These are phyloP conservation scores for Colletotrichum musae DNA, from an alignment of 2,329 filamentous ascomycete genomes.

Conservation along the genomic window DNA sequence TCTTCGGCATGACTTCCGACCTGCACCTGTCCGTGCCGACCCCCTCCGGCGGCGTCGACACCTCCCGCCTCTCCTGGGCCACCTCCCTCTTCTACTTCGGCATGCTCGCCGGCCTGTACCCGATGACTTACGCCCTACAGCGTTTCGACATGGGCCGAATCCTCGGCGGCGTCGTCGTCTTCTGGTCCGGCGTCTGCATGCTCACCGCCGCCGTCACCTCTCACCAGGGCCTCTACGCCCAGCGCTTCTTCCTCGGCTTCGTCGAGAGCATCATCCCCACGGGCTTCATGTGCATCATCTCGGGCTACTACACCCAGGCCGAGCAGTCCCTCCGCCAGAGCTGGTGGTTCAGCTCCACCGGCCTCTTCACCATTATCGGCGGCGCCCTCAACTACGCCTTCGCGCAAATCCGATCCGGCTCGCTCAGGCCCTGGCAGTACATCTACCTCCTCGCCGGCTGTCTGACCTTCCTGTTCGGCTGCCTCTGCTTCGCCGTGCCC, in stretches of 20 bases:
- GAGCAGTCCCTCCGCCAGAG: conserved; percentile 76
- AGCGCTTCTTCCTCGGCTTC: conserved; percentile 76
- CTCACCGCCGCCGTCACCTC: conserved; percentile 76
- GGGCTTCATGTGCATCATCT: conserved; percentile 75
- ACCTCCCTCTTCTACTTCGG: conserved; percentile 87
- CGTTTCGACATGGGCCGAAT: conserved; percentile 76
- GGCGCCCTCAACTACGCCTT: conserved; percentile 78
- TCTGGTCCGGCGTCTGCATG: conserved; percentile 79
- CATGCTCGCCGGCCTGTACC: conserved; percentile 81
- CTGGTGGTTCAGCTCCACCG: conserved; percentile 76
- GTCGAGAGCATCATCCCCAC: conserved; percentile 77
- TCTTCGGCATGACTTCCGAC: conserved; percentile 84
- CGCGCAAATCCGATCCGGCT: conserved; percentile 70
- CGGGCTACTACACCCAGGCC: conserved; percentile 74
- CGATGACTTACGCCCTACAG: conserved; percentile 80
- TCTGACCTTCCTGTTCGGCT: conserved; percentile 75
- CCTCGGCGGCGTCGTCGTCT: conserved; percentile 73
- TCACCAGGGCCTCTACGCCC: conserved; percentile 74
- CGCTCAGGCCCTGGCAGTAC: conserved; percentile 76
- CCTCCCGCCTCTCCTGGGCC: conserved; percentile 80
- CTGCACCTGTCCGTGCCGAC: conserved; percentile 70
- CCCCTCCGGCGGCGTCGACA: conserved; percentile 67
- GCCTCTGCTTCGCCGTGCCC: conserved; percentile 76
- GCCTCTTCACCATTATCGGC: conserved; percentile 74
- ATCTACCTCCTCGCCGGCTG: conserved; percentile 77